Evolutionary conservation across 208 protist species (phyloP), one percentile per base, ranked within the genome.

Genomic region (Naegleria fowleri): DNA sequence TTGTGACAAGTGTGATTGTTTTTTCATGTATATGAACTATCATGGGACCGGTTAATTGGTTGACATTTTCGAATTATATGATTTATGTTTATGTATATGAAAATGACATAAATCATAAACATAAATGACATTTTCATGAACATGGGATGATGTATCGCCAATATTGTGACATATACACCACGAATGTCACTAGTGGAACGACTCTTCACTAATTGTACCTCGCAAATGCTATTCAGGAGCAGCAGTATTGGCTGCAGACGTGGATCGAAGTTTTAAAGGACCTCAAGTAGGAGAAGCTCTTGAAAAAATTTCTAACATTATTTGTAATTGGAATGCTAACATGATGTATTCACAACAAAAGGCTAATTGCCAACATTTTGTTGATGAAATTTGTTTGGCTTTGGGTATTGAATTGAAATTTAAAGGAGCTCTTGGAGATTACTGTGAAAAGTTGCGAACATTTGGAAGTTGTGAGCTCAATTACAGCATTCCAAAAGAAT

Each of bases 151-250:
- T n/a, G n/a, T n/a, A n/a, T n/a, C n/a, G n/a, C n/a, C n/a, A n/a
- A n/a, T n/a, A n/a, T n/a, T n/a, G n/a, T n/a, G n/a, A n/a, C n/a
- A n/a, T n/a, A n/a, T n/a, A n/a, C n/a, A n/a, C n/a, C n/a, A n/a
- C n/a, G n/a, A n/a, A n/a, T n/a, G n/a, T 29, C 11, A 67, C 11
- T 67, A 67, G 55, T 89, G 86, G 86, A 89, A 89, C 67, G 86
- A 89, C 29, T 67, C 48, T 29, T 39, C n/a, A 29, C 7, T 89
- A 13, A 25, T 38, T 52, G 29, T 67, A 36, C 48, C 48, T 38
- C 0, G 86, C 59, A 89, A 89, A n/a, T 75, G 48, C 2, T 89
- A 38, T 25, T 52, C 86, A 29, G 19, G 48, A n/a, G 19, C 43
- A 29, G 86, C 86, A 19, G 29, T 89, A 7, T 29, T 89, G 22